Evolutionary conservation across 306 rosid species (phyloP).

Genomic region (Cucumis hystrix): DNA sequence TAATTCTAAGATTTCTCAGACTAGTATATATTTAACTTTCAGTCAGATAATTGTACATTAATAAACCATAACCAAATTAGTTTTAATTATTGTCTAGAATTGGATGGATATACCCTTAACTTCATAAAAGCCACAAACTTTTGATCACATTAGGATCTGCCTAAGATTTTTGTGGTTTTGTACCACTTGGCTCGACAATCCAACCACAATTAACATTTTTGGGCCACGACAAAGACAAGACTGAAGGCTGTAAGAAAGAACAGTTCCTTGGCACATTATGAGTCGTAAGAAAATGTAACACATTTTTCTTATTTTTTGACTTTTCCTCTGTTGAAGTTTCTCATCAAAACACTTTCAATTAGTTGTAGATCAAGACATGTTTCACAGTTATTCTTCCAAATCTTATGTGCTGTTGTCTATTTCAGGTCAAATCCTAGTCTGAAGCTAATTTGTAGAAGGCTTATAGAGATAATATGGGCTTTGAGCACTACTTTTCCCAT

Average conservation of each 20-base stretch:
- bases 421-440: background rate
- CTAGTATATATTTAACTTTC: background rate
- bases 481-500: constrained; percentile 31
- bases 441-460: background rate
- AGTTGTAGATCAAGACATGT: background rate
- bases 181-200: background rate
- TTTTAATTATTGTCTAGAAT: background rate
- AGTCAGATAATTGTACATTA: background rate
- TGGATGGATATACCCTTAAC: background rate
- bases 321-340: background rate
- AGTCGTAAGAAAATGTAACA: background rate
- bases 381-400: background rate
- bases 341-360: background rate
- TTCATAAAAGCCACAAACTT: background rate
- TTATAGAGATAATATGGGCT: constrained; percentile 32
- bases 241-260: background rate
- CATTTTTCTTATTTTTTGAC: background rate
- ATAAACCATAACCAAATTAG: background rate
- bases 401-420: background rate
- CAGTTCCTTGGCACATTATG: background rate
- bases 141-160: background rate
- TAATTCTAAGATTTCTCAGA: background rate
- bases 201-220: background rate
- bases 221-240: background rate
- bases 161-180: background rate